These are phyloP conservation scores for Chalara sp. DNA, from an alignment of 2,329 filamentous ascomycete genomes.

Conservation along the genomic window DNA sequence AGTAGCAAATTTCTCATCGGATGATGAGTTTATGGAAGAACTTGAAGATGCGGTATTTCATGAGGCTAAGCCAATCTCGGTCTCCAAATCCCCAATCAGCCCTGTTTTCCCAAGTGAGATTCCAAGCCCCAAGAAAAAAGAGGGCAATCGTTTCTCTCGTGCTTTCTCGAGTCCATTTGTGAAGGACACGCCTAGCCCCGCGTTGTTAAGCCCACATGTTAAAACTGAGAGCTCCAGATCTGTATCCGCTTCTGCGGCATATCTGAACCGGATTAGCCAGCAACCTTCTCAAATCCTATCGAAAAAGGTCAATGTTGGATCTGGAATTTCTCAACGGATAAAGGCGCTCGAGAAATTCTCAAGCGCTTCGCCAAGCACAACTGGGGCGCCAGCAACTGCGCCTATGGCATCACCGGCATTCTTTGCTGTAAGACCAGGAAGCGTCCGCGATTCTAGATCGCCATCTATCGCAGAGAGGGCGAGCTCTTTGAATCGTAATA, in stretches of 20 bases:
- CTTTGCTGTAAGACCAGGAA: constrained; percentile 48
- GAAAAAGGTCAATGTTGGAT: constrained; percentile 78
- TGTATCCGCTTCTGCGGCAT: constrained; percentile 46
- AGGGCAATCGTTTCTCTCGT: constrained; percentile 21
- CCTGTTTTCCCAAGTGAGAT: constrained; percentile 45
- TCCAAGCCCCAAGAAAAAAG: constrained; percentile 18
- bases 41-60: constrained; percentile 74
- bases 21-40: constrained; percentile 81
- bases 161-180: constrained; percentile 29
- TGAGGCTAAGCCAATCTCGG: constrained; percentile 72
- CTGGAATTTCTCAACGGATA: constrained; percentile 89
- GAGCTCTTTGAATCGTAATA: constrained; percentile 26
- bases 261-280: constrained; percentile 48
- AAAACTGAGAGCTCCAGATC: constrained; percentile 20
- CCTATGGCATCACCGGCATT: constrained; percentile 46
- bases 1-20: constrained; percentile 51
- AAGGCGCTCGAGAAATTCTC: constrained; percentile 83
- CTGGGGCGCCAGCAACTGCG: constrained; percentile 13
- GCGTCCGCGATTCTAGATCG: constrained; percentile 26
- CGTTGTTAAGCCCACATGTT: constrained; percentile 33
- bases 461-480: constrained; percentile 31
- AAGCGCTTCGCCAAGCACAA: constrained; percentile 34
- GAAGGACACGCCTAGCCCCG: constrained; percentile 27
- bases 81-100: constrained; percentile 77
- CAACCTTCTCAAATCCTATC: constrained; percentile 42